Evolutionary conservation across 805 yeast genomes (phyloP).

Genomic region (Metschnikowia santaceciliae): DNA sequence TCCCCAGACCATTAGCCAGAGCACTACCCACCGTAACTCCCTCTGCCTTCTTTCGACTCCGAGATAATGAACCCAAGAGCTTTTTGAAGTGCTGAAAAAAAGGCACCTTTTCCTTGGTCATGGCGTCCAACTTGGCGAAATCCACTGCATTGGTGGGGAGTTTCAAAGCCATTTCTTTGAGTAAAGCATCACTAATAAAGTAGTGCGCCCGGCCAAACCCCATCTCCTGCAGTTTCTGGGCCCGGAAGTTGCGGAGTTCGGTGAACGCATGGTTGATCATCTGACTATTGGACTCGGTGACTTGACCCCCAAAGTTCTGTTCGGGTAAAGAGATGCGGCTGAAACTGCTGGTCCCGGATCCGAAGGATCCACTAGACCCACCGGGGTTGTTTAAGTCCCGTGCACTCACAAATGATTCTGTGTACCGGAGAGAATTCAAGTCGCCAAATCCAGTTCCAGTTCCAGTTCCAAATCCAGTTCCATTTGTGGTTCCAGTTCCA

Average conservation of each 20-base stretch:
- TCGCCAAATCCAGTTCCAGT: background rate
- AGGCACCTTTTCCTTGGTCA: conserved; percentile 27
- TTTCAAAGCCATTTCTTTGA: conserved; percentile 52
- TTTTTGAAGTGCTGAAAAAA: conserved; percentile 40
- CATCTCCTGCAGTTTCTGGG: conserved; percentile 38
- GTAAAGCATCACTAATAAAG: conserved; percentile 27
- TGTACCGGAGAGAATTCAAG: conserved; percentile 18
- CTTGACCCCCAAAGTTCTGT: conserved; percentile 15
- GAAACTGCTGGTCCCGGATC: background rate
- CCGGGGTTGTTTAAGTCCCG: conserved; percentile 10
- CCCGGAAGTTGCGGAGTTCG: conserved; percentile 41
- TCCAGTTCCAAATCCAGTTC: too few relatives aligned
- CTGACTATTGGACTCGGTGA: conserved; percentile 18
- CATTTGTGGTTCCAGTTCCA: too few relatives aligned
- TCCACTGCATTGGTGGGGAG: conserved; percentile 51
- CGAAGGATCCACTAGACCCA: too few relatives aligned
- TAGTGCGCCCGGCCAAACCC: conserved; percentile 25
- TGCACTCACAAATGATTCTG: conserved; percentile 26
- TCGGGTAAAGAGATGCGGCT: conserved; percentile 21
- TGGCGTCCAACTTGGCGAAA: conserved; percentile 38
- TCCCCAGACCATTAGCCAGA: too few relatives aligned
- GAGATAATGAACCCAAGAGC: conserved; percentile 27
- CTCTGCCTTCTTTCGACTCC: conserved; percentile 26
- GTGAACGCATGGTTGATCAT: conserved; percentile 27
- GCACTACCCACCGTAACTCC: too few relatives aligned